These are phyloP conservation scores for Pleomassaria siparia DNA, from an alignment of 2,329 filamentous ascomycete species.

Conservation along the genomic window DNA sequence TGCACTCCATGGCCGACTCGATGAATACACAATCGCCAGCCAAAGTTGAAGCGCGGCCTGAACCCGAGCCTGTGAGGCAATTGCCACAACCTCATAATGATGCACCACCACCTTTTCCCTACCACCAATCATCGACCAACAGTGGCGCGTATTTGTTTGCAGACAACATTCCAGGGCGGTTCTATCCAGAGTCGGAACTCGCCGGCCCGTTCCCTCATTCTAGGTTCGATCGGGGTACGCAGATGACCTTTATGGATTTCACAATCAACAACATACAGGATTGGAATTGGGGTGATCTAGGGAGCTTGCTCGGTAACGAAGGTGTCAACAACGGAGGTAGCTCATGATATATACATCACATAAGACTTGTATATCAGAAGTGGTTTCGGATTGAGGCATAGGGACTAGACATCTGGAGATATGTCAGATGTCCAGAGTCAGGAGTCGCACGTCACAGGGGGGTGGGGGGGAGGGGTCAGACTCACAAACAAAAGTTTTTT, in stretches of 20 bases:
- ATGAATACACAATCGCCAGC: slow-evolving; percentile 12
- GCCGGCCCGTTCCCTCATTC: not conserved
- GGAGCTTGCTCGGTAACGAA: slow-evolving; percentile 27
- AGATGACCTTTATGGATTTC: slow-evolving; percentile 42
- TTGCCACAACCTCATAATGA: slow-evolving; percentile 11
- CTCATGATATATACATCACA: too few relatives aligned
- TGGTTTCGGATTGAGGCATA: not conserved
- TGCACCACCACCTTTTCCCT: slow-evolving; percentile 19
- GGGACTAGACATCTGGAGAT: too few relatives aligned
- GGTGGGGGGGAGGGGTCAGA: too few relatives aligned
- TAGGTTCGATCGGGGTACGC: slow-evolving; percentile 29
- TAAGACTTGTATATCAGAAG: not conserved
- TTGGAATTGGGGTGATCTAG: slow-evolving; percentile 40
- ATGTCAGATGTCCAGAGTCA: too few relatives aligned
- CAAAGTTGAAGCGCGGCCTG: not conserved
- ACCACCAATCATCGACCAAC: slow-evolving; percentile 25
- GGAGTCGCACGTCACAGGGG: too few relatives aligned
- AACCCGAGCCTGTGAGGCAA: not conserved
- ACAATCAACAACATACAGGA: slow-evolving; percentile 38
- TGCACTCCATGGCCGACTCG: slow-evolving; percentile 37
- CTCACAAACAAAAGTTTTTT: too few relatives aligned
- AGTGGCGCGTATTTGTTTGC: slow-evolving; percentile 35
- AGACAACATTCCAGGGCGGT: slow-evolving; percentile 24
- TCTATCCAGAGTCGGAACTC: slow-evolving; percentile 24
- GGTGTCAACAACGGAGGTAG: slow-evolving; percentile 2